phyloP scores from a whole-genome alignment of 257 asterid species.

The Osmanthus fragrans region DNA sequence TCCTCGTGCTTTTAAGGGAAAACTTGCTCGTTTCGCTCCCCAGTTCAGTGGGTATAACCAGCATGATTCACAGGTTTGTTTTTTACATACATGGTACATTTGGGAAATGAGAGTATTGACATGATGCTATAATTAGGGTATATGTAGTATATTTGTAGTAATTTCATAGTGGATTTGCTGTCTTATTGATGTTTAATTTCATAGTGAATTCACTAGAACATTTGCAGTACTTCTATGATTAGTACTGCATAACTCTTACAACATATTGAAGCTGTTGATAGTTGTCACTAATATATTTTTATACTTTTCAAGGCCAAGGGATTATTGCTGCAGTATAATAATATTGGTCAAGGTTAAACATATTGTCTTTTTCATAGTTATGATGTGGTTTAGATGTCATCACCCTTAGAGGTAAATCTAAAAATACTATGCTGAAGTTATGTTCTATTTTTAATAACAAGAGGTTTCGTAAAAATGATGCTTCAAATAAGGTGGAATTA shows the following conservation, averaged over 20 bases:
- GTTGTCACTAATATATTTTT: neutral
- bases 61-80: constrained; percentile 91
- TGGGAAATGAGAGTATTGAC: neutral
- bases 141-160: neutral
- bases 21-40: constrained; percentile 97
- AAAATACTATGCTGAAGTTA: neutral
- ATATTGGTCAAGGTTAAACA: neutral
- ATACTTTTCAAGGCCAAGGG: neutral
- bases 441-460: neutral
- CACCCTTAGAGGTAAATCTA: neutral
- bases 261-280: neutral
- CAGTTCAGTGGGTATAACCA: constrained; percentile 98
- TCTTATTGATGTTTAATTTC: neutral
- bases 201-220: neutral
- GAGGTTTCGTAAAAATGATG: neutral
- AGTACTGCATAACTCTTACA: neutral
- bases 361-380: constrained; percentile 6
- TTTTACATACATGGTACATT: neutral
- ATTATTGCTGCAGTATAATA: neutral
- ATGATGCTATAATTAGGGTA: neutral
- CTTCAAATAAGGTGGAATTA: neutral
- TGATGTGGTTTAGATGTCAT: neutral
- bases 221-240: neutral
- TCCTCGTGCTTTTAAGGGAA: constrained; percentile 88
- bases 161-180: neutral